Base-by-base conservation (phyloP, 441 rosid species). In the Kokia cookei region DNA sequence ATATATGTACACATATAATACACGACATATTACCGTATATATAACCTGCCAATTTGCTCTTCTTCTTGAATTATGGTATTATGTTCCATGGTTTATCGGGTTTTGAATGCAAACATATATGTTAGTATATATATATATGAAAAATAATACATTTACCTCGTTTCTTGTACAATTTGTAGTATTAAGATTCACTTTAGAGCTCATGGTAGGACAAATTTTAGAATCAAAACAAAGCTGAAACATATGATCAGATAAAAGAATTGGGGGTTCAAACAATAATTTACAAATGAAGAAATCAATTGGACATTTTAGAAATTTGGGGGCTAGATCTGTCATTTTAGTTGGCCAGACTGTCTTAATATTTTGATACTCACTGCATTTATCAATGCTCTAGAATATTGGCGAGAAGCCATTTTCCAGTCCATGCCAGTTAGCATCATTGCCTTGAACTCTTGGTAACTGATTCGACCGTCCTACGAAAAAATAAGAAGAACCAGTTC, bases 371-470 rank as follows among this genome's bases (percentile, higher is more conserved):
- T 95, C 54, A 93, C 58, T 48, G 96, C 98, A 66, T 89, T 90
- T 24, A 95, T 76, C 87, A 93, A 75, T 3, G 91, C 98, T 84
- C 91, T 93, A 0, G 99, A 95, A 77, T 93, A 95, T 78, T 95
- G 99, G 13, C 98, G 86, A 0, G 99, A 95, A 32, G 88, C 93
- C 99, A 95, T 95, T 75, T 91, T 95, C 99, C 98, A 95, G 45
- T 95, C 96, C 73, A 84, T 80, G 2, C 99, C 99, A 7, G 82
- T 82, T 67, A 84, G 82, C 97, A 95, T 95, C 99, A 95, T 95
- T 14, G 89, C 86, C 84, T 73, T 88, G 60, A 95, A 93, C 85
- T 95, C 97, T 22, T 85, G 87, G 42, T 80, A 90, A 85, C 96
- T 79, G 76, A 95, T 90, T 74, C 93, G 78, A 14, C 99, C 98